Evolutionary conservation across 805 yeast species (phyloP), one percentile per base, ranked within the genome.

Genomic region (Lipomyces orientalis): DNA sequence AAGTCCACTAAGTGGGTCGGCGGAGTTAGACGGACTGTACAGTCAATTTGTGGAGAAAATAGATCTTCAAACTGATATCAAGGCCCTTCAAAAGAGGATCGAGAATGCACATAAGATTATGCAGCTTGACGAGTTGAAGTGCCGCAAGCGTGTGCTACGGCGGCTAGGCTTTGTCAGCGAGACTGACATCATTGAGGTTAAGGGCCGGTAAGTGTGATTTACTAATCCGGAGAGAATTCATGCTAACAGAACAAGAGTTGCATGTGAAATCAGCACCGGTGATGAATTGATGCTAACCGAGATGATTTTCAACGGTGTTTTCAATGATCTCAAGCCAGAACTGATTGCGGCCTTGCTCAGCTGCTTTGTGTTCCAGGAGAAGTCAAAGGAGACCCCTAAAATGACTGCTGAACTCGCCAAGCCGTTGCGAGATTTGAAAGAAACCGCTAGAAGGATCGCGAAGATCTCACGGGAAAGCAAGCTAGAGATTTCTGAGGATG

Each of bases 301-400:
- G 77, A 82, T 95, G 73, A 90, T 95, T 39, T 95, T 95, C 84
- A 93, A 93, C 77, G 98, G 98, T 85, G 90, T 91, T 31, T 95
- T 95, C 81, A 92, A 88, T 74, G 97, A 92, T 61, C 82, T 95
- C 68, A 84, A 88, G 4, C 89, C 97, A 1, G 97, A 91, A 74
- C 97, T 93, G 77, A 88, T 96, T 78, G 98, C 98, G 12, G 91
- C 98, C 0, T 80, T 95, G 62, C 80, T 95, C 62, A 93, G 97
- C 49, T 93, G 98, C 80, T 95, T 94, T 79, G 98, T 96, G 4
- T 95, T 95, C 85, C 97, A 95, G 78, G 99, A 96, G 77, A 86
- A 96, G 75, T 90, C 97, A 54, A 93, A 93, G 76, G 97, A 91
- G 76, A 85, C 87, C 0, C 95, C 97, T 62, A 86, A 94, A 72